Evolutionary conservation across 73 alveolate species (phyloP), one percentile per base, ranked within the genome.

Genomic region (Tetrahymena thermophila): DNA sequence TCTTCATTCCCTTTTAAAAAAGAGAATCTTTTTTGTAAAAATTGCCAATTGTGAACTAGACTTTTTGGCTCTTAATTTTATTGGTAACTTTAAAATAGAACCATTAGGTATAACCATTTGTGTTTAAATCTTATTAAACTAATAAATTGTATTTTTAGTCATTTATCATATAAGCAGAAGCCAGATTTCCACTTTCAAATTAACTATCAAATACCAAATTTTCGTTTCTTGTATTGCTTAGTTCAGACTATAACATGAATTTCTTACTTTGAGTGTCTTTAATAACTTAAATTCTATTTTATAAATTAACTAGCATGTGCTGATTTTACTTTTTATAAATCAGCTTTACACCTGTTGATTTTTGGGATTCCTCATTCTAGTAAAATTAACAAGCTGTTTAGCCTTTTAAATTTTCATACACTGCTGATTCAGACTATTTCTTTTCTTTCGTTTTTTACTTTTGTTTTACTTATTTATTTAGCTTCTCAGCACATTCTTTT

Each of bases 21-120:
- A 94, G 84, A 38, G 94, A 85, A 13, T 55, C 94, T 43, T 35
- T 84, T 85, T 94, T 94, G 25, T 85, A 55, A 85, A 85, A 94
- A 94, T 94, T 94, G 4, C 85, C 56, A 35, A 94, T 44, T 85
- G 85, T 94, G 44, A 94, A 94, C 40, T 84, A 35, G 11, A 94
- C 40, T 3, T 94, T 94, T 58, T 58, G 17, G 17, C 96, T 85
- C 28, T 94, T 94, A n/a, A 28, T 85, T 17, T 85, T 94, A 43
- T 94, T 94, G 38, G 95, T 94, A 44, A 94, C 96, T 56, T 85
- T 84, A 84, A 94, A 94, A 38, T 85, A 84, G 93, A 94, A 94
- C 96, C 98, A 97, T 42, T 97, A 56, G 35, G 98, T 97, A 85
- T 97, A 96, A 25, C 98, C 98, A 40, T 96, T 55, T 16, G 98